A percentile compares a stretch with the other conserved stretches of the same genome.
Conservation (phyloP, 257 asterid species). For the Knoxia roxburghii region DNA sequence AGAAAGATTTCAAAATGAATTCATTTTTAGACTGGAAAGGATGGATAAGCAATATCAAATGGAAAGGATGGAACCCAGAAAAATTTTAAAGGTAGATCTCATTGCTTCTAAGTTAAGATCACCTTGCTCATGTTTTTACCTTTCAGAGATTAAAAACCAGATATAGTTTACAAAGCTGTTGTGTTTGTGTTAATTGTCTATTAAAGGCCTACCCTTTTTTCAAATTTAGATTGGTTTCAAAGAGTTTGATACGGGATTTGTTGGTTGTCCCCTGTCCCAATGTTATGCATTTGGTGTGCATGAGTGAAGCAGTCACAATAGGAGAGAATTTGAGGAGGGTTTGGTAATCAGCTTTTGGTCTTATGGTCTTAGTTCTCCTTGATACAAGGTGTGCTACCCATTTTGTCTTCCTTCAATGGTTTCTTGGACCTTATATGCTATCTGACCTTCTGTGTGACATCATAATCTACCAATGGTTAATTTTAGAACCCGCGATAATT, state of each 20-base stretch:
- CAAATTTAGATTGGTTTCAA: too few species aligned
- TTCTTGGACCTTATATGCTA: too few species aligned
- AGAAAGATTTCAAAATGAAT: conserved; percentile 21
- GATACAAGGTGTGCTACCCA: background rate
- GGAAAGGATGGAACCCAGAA: conserved; percentile 35
- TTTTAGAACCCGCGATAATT: too few species aligned
- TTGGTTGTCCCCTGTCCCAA: too few species aligned
- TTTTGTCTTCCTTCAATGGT: background rate
- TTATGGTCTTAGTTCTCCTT: background rate
- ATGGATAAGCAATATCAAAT: conserved; percentile 46
- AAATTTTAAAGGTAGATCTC: conserved; percentile 16
- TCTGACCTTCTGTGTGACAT: background rate
- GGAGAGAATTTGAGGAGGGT: too few species aligned
- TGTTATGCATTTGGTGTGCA: too few species aligned
- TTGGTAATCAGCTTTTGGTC: background rate
- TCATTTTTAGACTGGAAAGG: conserved; percentile 7
- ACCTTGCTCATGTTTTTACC: background rate
- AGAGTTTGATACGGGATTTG: too few species aligned
- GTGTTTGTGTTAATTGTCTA: background rate
- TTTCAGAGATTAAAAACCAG: background rate
- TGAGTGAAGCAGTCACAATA: too few species aligned
- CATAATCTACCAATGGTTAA: background rate
- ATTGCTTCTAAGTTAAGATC: background rate
- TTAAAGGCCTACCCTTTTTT: too few species aligned
- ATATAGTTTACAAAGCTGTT: background rate